Conservation (phyloP, 2,329 filamentous ascomycete species). For the Fusarium nygamai region DNA sequence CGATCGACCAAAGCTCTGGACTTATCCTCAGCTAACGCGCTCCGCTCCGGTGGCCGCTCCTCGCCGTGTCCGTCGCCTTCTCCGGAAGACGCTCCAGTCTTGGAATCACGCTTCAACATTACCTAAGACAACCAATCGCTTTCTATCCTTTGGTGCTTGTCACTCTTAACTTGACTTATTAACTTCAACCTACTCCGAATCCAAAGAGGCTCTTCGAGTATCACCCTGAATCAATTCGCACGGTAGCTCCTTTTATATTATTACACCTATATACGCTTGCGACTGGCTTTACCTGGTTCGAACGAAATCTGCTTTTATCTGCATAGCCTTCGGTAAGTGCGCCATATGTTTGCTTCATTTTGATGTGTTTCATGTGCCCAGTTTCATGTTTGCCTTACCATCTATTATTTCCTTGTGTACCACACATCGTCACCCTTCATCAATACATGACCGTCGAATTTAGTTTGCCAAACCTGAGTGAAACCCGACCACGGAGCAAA, state of each 20-base stretch:
- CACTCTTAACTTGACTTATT: slow-evolving; percentile 25
- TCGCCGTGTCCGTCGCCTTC: slow-evolving; percentile 36
- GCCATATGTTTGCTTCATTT: slow-evolving; percentile 26
- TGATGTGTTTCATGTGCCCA: slow-evolving; percentile 7
- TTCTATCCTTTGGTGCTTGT: slow-evolving; percentile 12
- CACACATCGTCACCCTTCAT: slow-evolving; percentile 1
- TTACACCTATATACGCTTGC: neutral
- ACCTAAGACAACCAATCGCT: slow-evolving; percentile 26
- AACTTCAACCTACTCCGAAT: slow-evolving; percentile 9
- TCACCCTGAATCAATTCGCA: neutral
- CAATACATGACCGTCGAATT: neutral
- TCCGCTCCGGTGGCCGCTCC: slow-evolving; percentile 24
- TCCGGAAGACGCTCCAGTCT: slow-evolving; percentile 27
- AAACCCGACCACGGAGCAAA: slow-evolving; percentile 11
- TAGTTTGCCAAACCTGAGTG: slow-evolving; percentile 5
- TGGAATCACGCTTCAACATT: slow-evolving; percentile 26
- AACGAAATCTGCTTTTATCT: neutral
- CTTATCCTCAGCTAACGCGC: slow-evolving; percentile 20
- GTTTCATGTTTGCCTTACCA: slow-evolving; percentile 1
- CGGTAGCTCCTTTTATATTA: neutral
- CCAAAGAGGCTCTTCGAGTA: slow-evolving; percentile 10
- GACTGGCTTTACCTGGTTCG: neutral
- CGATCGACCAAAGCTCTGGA: slow-evolving; percentile 24
- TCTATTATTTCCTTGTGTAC: neutral
- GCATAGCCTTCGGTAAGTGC: slow-evolving; percentile 23